Evolutionary conservation across 129 eudicot species (phyloP).

Genomic region (Chrysanthemum lavandulifolium): DNA sequence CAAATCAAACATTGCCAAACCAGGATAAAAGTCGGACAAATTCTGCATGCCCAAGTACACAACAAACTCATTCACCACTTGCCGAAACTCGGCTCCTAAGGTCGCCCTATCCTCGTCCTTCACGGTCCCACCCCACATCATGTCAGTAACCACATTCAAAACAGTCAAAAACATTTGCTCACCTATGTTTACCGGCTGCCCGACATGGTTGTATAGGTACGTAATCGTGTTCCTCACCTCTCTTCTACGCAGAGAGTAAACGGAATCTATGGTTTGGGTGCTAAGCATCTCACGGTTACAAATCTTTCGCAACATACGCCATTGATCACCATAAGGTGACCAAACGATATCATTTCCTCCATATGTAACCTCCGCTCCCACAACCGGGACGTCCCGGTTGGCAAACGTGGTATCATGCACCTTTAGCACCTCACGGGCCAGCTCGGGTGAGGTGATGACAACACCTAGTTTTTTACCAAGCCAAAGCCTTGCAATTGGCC

Average conservation of each 20-base stretch:
- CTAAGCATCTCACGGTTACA: conserved; percentile 57
- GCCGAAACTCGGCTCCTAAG: conserved; percentile 45
- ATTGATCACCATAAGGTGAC: conserved; percentile 46
- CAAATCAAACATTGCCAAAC: conserved; percentile 48
- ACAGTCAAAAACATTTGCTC: conserved; percentile 50
- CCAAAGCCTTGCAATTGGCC: conserved; percentile 51
- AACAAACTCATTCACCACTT: conserved; percentile 39
- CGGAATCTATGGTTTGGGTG: conserved; percentile 40
- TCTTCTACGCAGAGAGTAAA: conserved; percentile 37
- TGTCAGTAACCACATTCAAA: conserved; percentile 50
- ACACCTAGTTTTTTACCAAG: conserved; percentile 51
- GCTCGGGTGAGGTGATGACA: conserved; percentile 45
- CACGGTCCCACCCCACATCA: conserved; percentile 71
- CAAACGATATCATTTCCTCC: conserved; percentile 49
- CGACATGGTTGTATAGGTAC: conserved; percentile 32
- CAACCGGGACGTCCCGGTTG: conserved; percentile 47
- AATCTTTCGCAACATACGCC: conserved; percentile 55
- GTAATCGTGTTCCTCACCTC: conserved; percentile 47
- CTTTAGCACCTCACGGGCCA: conserved; percentile 61
- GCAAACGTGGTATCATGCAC: conserved; percentile 54
- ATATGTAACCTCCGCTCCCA: conserved; percentile 34
- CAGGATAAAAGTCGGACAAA: conserved; percentile 60
- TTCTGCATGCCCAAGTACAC: conserved; percentile 51
- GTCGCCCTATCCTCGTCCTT: conserved; percentile 35
- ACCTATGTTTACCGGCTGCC: conserved; percentile 44